Percentiles rank a stretch among this genome's conserved stretches.
Conservation (phyloP, 2,329 filamentous ascomycete genomes). For the Colletotrichum neosansevieriae region DNA sequence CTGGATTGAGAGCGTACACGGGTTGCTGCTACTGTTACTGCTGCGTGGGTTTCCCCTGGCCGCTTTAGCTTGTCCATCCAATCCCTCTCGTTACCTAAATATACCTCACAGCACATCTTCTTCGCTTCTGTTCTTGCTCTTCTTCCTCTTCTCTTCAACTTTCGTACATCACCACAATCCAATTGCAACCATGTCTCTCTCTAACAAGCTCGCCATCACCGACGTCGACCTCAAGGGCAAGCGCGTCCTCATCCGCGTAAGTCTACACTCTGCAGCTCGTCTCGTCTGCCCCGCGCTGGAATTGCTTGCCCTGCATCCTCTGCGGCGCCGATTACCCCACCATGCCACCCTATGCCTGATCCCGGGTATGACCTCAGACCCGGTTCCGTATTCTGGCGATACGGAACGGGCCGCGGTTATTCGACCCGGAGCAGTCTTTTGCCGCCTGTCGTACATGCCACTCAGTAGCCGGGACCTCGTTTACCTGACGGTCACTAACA, state of each 20-base stretch:
- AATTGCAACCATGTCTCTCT: conserved; percentile 85
- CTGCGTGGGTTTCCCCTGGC: conserved; percentile 31
- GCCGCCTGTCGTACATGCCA: conserved; percentile 20
- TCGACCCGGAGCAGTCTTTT: conserved; percentile 12
- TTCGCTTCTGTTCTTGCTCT: conserved; percentile 19
- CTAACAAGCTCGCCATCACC: conserved; percentile 96
- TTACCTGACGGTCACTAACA: conserved; percentile 39
- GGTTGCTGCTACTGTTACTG: background rate
- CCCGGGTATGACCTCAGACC: conserved; percentile 28
- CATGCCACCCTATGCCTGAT: conserved; percentile 28
- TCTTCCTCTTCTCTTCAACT: conserved; percentile 43
- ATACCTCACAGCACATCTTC: conserved; percentile 38
- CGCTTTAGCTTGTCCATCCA: background rate
- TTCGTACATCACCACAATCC: conserved; percentile 37
- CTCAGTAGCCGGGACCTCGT: background rate
- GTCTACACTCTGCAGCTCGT: conserved; percentile 50
- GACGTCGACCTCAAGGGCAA: conserved; percentile 99
- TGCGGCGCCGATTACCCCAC: conserved; percentile 30
- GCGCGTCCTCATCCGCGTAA: conserved; percentile 95
- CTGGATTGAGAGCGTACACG: conserved; percentile 4
- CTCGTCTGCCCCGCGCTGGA: conserved; percentile 14
- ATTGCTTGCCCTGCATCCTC: conserved; percentile 8
- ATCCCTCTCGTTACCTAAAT: conserved; percentile 40
- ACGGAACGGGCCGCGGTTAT: conserved; percentile 35
- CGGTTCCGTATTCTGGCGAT: conserved; percentile 39